Base-by-base conservation (phyloP, 305 asterid genomes). In the Lippia alba region DNA sequence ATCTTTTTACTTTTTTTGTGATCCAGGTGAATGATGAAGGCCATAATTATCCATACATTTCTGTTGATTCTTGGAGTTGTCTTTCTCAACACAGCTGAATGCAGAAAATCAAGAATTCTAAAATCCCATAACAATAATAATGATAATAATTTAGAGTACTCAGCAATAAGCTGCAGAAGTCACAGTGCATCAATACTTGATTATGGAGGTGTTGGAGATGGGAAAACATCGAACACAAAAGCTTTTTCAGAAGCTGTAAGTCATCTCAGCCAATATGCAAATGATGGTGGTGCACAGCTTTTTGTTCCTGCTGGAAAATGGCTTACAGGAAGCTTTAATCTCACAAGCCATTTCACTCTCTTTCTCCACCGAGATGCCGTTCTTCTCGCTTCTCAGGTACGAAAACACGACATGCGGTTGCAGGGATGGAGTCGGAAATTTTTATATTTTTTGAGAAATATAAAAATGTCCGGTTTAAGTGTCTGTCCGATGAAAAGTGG, bases 281-380 rank as follows among this genome's bases (percentile, higher is more conserved):
- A 79, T 0, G 71, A 74, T 4, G 92, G 92, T 15, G 91, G 91
- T 20, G 81, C 83, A 11, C 86, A 80, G 77, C 80, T 87, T 2
- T 65, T 78, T 56, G 88, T 87, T 34, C 92, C 92, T 20, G 78
- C 92, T 18, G 92, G 92, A 11, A 79, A 78, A 73, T 87, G 92
- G 90, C 78, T 87, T 18, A 82, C 92, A 6, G 92, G 90, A 4
- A 77, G 56, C 80, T 84, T 87, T 78, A 87, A 87, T 45, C 89
- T 87, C 72, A 87, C 92, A 46, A 87, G 88, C 41, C 92, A 84
- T 61, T 87, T 87, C 78, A 87, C 92, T 68, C 86, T 86, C 0
- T 86, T 16, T 16, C 88, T 86, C 73, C 92, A 86, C 50, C 75
- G 53, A 34, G 84, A 86, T 69, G 92, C 92, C 1, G 24, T 77